These are phyloP conservation scores for Lyophyllum shimeji DNA, from an alignment of 768 basidiomycete genomes.

Conservation along the genomic window DNA sequence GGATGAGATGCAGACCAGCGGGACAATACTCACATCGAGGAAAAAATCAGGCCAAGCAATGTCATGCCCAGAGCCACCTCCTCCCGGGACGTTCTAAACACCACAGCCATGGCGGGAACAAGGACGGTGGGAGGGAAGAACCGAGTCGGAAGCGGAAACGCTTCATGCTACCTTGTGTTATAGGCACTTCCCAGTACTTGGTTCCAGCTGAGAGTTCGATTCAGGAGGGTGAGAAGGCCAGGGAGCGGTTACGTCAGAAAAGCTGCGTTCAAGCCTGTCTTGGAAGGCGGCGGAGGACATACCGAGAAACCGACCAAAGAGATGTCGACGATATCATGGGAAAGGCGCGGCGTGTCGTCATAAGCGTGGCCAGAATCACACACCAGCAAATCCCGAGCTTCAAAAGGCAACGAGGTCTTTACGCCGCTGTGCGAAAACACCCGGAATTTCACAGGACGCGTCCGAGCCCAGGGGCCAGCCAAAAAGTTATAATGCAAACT, in stretches of 20 bases:
- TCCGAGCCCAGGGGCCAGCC: too few relatives aligned
- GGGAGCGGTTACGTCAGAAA: not conserved
- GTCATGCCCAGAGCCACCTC: constrained; percentile 33
- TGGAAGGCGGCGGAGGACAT: not conserved
- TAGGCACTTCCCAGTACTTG: not conserved
- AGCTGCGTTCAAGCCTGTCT: not conserved
- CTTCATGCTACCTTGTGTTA: not conserved
- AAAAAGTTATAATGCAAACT: not conserved
- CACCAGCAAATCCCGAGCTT: not conserved
- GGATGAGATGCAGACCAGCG: not conserved
- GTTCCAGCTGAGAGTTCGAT: not conserved
- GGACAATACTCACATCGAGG: constrained; percentile 25
- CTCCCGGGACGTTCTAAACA: constrained; percentile 18
- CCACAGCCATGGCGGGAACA: constrained; percentile 6
- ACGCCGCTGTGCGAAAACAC: not conserved
- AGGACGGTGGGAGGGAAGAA: not conserved
- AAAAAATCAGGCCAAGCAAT: constrained; percentile 30
- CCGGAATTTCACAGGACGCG: not conserved
- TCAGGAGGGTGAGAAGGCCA: not conserved
- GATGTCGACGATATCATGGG: constrained; percentile 1
- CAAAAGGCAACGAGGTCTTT: not conserved
- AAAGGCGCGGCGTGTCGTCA: not conserved
- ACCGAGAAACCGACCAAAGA: not conserved
- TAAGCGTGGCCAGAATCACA: constrained; percentile 3
- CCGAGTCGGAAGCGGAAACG: not conserved